Percentiles rank a stretch among this genome's conserved stretches.
These are phyloP conservation scores for Mycena alexandri DNA, from an alignment of 768 basidiomycete genomes.

Conservation along the genomic window DNA sequence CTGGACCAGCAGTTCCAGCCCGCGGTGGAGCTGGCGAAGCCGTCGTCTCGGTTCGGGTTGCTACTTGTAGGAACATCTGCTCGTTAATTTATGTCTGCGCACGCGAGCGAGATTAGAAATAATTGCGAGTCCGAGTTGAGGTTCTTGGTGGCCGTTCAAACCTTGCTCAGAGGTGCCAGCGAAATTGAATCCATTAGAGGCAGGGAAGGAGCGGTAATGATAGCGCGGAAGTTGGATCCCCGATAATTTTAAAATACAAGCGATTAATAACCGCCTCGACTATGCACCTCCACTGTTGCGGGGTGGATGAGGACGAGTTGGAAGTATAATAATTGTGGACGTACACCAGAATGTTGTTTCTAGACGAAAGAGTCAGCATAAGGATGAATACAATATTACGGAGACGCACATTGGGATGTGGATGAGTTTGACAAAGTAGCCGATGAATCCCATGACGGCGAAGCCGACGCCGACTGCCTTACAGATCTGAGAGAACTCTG, in stretches of 20 bases:
- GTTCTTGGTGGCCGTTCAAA: too few relatives aligned
- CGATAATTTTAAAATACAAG: constrained; percentile 39
- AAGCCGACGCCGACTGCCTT: constrained; percentile 98
- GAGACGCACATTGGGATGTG: constrained; percentile 95
- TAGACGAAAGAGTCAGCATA: constrained; percentile 48
- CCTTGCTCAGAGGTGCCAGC: too few relatives aligned
- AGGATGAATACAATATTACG: constrained; percentile 6
- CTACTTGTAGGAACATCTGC: constrained; percentile 64
- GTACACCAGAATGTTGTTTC: constrained; percentile 98
- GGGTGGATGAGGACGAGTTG: constrained; percentile 39
- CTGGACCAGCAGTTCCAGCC: constrained; percentile 68
- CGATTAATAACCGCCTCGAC: constrained; percentile 41
- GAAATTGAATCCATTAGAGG: neutral
- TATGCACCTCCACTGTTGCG: constrained; percentile 81
- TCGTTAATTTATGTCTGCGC: constrained; percentile 31
- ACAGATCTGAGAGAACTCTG: constrained; percentile 96
- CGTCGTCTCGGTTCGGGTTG: constrained; percentile 81
- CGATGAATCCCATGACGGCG: constrained; percentile 99
- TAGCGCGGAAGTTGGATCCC: constrained; percentile 11
- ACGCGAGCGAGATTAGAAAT: too few relatives aligned
- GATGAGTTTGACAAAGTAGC: constrained; percentile 98
- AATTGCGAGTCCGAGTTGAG: too few relatives aligned
- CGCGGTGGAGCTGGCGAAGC: constrained; percentile 74
- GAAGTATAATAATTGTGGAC: constrained; percentile 51
- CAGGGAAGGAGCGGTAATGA: neutral